Conservation (phyloP, 2,329 filamentous ascomycete genomes). For the Emydomyces testavorans region DNA sequence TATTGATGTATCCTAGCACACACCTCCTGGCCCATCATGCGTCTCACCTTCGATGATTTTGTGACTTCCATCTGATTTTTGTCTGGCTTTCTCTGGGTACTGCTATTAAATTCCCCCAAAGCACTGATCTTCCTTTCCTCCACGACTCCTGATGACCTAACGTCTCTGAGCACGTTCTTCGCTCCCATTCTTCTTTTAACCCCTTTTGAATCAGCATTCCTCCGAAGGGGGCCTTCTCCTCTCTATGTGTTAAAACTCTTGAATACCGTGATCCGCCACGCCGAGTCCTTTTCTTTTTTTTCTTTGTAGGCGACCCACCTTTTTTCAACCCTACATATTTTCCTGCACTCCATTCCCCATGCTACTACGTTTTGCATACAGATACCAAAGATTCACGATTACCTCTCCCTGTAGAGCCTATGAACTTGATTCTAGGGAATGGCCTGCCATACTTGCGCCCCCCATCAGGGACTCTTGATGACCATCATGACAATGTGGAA, state of each 20-base stretch:
- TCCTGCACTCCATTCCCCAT: not conserved
- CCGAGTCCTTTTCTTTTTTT: not conserved
- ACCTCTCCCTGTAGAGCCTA: not conserved
- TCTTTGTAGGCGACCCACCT: not conserved
- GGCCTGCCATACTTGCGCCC: no score
- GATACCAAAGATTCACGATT: not conserved
- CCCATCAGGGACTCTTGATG: no score
- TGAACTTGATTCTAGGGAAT: not conserved
- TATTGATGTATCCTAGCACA: conserved; percentile 10
- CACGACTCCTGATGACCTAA: conserved; percentile 13
- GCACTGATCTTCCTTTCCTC: conserved; percentile 2
- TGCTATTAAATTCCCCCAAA: not conserved
- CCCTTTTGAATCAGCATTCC: not conserved
- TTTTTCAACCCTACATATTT: not conserved
- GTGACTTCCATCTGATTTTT: not conserved
- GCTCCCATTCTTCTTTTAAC: not conserved
- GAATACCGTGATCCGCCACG: not conserved
- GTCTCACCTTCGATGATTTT: conserved; percentile 1
- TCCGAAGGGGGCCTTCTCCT: not conserved
- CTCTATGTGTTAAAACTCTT: not conserved
- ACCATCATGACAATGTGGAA: no score
- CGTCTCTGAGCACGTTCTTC: conserved; percentile 11
- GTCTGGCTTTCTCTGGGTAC: not conserved
- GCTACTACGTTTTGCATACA: conserved; percentile 1
- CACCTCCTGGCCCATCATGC: not conserved